Evolutionary conservation across 2,329 filamentous ascomycete genomes (phyloP).

Genomic region (Chaetomium sp.): DNA sequence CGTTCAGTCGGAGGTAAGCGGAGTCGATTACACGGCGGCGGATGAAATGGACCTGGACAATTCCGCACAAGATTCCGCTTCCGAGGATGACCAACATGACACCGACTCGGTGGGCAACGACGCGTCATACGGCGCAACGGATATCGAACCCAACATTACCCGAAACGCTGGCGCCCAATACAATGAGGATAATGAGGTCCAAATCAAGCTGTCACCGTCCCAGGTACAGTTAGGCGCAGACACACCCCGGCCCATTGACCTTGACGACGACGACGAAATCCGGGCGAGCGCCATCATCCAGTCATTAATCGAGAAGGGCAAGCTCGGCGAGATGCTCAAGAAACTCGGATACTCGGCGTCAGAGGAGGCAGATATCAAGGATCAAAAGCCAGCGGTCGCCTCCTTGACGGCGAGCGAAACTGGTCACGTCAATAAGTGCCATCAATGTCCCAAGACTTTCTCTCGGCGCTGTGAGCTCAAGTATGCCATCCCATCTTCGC

Average conservation of each 20-base stretch:
- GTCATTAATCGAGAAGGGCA: constrained; percentile 32
- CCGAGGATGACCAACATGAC: constrained; percentile 16
- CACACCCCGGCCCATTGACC: constrained; percentile 6
- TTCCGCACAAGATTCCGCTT: background rate
- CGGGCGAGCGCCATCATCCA: constrained; percentile 24
- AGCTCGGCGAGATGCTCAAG: constrained; percentile 41
- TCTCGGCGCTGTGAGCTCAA: constrained; percentile 58
- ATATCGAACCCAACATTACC: constrained; percentile 16
- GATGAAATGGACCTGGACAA: constrained; percentile 23
- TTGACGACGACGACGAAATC: constrained; percentile 26
- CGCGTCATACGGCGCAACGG: background rate
- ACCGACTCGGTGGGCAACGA: constrained; percentile 14
- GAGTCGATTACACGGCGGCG: constrained; percentile 6
- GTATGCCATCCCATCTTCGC: constrained; percentile 41
- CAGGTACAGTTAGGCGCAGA: background rate
- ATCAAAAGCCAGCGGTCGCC: constrained; percentile 23
- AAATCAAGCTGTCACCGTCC: background rate
- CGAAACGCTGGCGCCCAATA: constrained; percentile 31
- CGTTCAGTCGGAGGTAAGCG: constrained; percentile 1
- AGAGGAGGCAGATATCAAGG: constrained; percentile 21
- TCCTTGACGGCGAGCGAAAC: constrained; percentile 10
- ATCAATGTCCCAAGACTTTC: constrained; percentile 51
- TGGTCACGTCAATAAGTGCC: constrained; percentile 38
- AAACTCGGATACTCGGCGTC: constrained; percentile 33
- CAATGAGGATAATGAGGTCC: background rate